Evolutionary conservation across 768 basidiomycete species (phyloP).

Genomic region (Fistulinella prunicolor): DNA sequence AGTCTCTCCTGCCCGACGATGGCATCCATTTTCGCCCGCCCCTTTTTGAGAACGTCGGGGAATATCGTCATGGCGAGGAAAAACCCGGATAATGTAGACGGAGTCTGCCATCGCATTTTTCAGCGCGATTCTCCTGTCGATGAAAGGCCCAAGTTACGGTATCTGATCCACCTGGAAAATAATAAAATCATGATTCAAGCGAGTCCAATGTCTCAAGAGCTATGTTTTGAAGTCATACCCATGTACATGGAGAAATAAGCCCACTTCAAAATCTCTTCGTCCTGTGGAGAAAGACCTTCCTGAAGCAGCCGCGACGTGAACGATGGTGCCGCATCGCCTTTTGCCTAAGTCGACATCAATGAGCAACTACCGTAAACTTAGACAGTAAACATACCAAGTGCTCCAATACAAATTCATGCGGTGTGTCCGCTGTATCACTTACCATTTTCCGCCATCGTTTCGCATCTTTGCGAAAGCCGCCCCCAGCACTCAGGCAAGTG

Average conservation of each 20-base stretch:
- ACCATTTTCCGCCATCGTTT: slow-evolving; percentile 4
- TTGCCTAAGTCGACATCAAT: slow-evolving; percentile 7
- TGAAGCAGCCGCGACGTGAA: slow-evolving; percentile 13
- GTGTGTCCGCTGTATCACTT: neutral
- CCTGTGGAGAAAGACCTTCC: slow-evolving; percentile 7
- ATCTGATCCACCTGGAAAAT: slow-evolving; percentile 25
- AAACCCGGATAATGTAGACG: slow-evolving; percentile 9
- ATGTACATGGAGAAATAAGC: slow-evolving; percentile 14
- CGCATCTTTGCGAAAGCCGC: slow-evolving; percentile 14
- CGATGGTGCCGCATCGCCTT: slow-evolving; percentile 9
- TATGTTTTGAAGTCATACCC: slow-evolving; percentile 5
- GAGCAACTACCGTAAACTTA: neutral
- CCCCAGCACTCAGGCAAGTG: slow-evolving; percentile 21
- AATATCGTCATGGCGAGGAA: slow-evolving; percentile 19
- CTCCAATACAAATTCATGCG: slow-evolving; percentile 10
- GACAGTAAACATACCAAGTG: slow-evolving; percentile 9
- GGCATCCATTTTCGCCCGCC: slow-evolving; percentile 13
- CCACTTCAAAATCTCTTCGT: slow-evolving; percentile 15
- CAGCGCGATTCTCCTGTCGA: neutral
- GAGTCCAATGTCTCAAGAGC: too few species aligned
- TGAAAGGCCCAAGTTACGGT: slow-evolving; percentile 23
- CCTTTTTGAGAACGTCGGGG: slow-evolving; percentile 6
- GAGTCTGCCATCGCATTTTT: slow-evolving; percentile 12
- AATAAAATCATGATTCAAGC: neutral
- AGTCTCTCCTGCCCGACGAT: slow-evolving; percentile 12